Evolutionary conservation across 176 grass and related monocot genomes (phyloP), one percentile per base, ranked within the genome.

Genomic region (Thinopyrum elongatum): DNA sequence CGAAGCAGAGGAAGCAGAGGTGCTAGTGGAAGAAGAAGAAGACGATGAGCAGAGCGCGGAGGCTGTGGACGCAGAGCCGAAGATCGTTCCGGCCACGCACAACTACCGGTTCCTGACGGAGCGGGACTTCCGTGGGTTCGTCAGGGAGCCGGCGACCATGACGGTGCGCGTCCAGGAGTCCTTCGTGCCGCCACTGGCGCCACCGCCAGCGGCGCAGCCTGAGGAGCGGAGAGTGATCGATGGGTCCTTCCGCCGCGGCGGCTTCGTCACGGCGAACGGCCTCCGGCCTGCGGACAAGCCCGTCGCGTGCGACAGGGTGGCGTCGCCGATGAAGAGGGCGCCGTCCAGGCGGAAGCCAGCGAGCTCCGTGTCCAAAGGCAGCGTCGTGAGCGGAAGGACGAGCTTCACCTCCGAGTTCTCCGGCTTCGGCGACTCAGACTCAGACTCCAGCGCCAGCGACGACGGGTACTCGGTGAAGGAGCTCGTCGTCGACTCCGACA

Each of bases 381-480:
- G 68, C 55, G 26, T n/a, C 79, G 80, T 11, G n/a, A 53, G 36
- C 53, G 79, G 22, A 28, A 83, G 86, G 88, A 79, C 8, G 84
- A 96, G 88, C 65, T 82, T 84, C 53, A 65, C 82, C 42, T 90
- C 90, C 6, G 92, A 91, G 58, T 94, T 94, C 88, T 91, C 86
- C 25, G 77, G 80, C 28, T 94, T 93, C 78, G 82, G 70, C 72
- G 89, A 97, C 79, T 94, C 94, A 0, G 94, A 99, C 86, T 90
- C 97, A 8, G 90, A 99, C 26, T 91, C 94, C 16, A 99, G 90
- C 78, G 59, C 67, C 74, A 97, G 97, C 57, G 97, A 97, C 60
- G 94, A 97, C 60, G 94, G 97, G 14, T 99, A 99, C 86, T 97
- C 97, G 12, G 97, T 99, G 67, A 96, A 93, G 87, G 94, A 97